Percentiles rank a stretch among this genome's conserved stretches.
Conservation (phyloP, 306 rosid genomes). For the Sicyos baderoa region DNA sequence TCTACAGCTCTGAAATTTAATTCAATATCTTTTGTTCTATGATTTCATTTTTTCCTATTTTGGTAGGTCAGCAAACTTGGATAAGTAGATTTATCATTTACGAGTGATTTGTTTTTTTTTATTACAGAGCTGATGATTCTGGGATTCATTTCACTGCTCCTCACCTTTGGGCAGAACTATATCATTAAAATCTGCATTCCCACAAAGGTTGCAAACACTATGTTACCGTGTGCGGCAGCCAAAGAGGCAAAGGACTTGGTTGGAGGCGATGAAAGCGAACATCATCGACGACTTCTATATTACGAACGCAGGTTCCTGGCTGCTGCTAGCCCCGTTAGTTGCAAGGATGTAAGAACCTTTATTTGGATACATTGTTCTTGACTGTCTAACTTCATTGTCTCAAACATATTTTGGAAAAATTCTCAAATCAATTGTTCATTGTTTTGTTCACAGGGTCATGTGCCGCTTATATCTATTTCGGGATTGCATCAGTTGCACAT, state of each 20-base stretch:
- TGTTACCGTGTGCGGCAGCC: constrained; percentile 57
- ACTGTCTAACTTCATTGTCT: neutral
- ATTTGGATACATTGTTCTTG: neutral
- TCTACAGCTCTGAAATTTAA: constrained; percentile 15
- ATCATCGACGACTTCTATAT: constrained; percentile 52
- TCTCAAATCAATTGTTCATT: neutral
- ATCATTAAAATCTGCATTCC: constrained; percentile 71
- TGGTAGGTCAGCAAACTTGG: neutral
- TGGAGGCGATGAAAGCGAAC: constrained; percentile 25
- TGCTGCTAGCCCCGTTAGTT: constrained; percentile 26
- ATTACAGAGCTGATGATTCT: constrained; percentile 92
- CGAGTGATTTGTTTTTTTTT: neutral
- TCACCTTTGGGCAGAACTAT: constrained; percentile 78
- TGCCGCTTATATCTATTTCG: constrained; percentile 55
- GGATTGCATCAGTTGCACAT: constrained; percentile 95
- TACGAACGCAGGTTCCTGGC: constrained; percentile 59
- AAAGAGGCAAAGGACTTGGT: neutral
- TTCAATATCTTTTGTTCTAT: neutral
- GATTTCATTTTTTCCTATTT: neutral
- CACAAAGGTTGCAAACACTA: constrained; percentile 33
- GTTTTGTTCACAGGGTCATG: constrained; percentile 47
- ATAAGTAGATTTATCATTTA: neutral
- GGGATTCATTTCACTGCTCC: constrained; percentile 78
- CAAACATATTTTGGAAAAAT: constrained; percentile 10
- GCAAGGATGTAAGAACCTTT: constrained; percentile 47